Percentiles rank a stretch among this genome's conserved stretches.
Evolutionary conservation across 352 stramenopile species (phyloP).

Genomic region (Pythium aristosporum): DNA sequence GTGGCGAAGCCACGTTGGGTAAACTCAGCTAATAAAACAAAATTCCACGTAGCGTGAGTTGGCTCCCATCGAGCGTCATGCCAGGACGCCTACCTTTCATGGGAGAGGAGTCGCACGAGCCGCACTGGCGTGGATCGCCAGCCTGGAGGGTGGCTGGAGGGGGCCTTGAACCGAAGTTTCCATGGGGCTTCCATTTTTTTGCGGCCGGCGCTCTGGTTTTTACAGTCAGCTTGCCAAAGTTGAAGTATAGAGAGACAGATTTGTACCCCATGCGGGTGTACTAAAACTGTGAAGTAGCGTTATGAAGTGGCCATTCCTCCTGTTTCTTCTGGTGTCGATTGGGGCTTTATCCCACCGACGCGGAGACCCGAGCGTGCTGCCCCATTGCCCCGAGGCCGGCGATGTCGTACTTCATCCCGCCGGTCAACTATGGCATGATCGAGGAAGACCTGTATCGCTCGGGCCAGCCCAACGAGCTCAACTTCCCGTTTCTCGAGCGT

Average conservation of each 20-base stretch:
- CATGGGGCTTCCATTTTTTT: neutral
- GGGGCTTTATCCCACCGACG: neutral
- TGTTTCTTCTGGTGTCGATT: neutral
- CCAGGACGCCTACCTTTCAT: too few relatives aligned
- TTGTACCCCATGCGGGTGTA: neutral
- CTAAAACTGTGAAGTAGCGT: slow-evolving; percentile 15
- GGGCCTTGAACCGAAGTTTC: too few relatives aligned
- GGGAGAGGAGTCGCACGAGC: too few relatives aligned
- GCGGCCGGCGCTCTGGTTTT: neutral
- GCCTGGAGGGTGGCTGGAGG: too few relatives aligned
- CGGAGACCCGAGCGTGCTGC: too few relatives aligned
- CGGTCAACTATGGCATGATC: slow-evolving; percentile 92
- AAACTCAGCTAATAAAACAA: too few relatives aligned
- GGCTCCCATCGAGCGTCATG: too few relatives aligned
- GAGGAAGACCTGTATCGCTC: slow-evolving; percentile 91
- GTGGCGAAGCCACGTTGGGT: too few relatives aligned
- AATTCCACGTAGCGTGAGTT: too few relatives aligned
- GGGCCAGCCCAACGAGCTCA: slow-evolving; percentile 90
- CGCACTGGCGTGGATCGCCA: too few relatives aligned
- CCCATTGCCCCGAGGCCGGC: too few relatives aligned
- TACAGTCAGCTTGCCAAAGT: neutral
- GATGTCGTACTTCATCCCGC: slow-evolving; percentile 92
- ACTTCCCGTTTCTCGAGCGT: slow-evolving; percentile 91
- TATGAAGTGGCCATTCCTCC: slow-evolving; percentile 23
- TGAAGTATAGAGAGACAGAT: neutral